Conservation (phyloP, 1,139 yeast species). For the Debaryomyces robertsiae region DNA sequence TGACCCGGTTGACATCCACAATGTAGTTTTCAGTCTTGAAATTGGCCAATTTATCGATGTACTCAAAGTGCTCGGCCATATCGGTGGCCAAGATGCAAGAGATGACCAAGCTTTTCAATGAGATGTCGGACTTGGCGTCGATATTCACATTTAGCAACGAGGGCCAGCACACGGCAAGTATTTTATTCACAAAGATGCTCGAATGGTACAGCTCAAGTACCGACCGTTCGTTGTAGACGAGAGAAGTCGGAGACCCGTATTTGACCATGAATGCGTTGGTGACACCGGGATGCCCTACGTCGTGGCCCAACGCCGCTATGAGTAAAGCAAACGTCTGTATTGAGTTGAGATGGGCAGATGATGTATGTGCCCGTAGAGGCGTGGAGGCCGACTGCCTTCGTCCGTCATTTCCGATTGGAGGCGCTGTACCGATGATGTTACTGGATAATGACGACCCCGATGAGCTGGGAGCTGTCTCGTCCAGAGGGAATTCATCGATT, state of each 20-base stretch:
- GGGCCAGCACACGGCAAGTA: slow-evolving; percentile 70
- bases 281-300: slow-evolving; percentile 94
- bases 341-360: slow-evolving; percentile 33
- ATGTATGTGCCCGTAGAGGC: not conserved
- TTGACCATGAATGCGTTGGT: slow-evolving; percentile 73
- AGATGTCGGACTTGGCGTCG: slow-evolving; percentile 20
- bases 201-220: slow-evolving; percentile 85
- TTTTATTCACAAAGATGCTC: slow-evolving; percentile 61
- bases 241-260: slow-evolving; percentile 66
- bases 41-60: slow-evolving; percentile 53
- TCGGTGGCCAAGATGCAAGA: slow-evolving; percentile 81
- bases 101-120: slow-evolving; percentile 37
- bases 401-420: not conserved
- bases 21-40: slow-evolving; percentile 20
- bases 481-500: not conserved
- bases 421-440: not conserved
- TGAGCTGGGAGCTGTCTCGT: not conserved
- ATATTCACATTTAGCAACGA: slow-evolving; percentile 30
- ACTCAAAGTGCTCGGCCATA: slow-evolving; percentile 87
- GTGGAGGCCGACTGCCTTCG: not conserved
- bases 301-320: slow-evolving; percentile 91
- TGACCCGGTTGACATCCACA: slow-evolving; percentile 31
- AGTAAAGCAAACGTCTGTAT: slow-evolving; percentile 60
- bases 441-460: not conserved
- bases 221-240: slow-evolving; percentile 62